phyloP scores from a whole-genome alignment of 345 rosid genomes.

The Melaleuca quinquenervia region DNA sequence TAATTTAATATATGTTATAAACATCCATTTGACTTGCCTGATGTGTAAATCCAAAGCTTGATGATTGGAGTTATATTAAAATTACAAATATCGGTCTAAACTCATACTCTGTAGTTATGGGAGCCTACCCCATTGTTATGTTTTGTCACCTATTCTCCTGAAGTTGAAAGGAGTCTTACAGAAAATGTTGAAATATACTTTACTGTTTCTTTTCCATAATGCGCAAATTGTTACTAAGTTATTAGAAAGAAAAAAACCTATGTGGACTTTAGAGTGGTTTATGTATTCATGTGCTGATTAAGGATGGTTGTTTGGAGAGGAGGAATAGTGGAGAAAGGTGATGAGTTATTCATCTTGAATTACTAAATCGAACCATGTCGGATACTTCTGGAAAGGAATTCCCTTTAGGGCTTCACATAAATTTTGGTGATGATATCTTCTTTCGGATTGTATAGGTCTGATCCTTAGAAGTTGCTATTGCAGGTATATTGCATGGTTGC shows the following conservation, averaged over 20 bases:
- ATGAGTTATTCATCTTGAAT: neutral
- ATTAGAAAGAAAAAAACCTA: neutral
- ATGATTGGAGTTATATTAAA: neutral
- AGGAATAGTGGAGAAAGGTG: neutral
- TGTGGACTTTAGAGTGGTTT: neutral
- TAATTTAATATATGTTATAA: neutral
- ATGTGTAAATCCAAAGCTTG: neutral
- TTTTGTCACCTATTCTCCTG: neutral
- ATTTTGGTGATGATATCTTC: neutral
- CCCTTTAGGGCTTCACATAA: neutral
- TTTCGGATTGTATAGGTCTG: constrained; percentile 5
- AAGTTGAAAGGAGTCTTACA: neutral
- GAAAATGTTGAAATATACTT: neutral
- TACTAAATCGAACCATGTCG: neutral
- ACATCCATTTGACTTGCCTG: neutral
- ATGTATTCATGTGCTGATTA: neutral
- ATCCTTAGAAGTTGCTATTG: constrained; percentile 12
- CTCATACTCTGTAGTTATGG: neutral
- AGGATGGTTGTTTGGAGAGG: neutral
- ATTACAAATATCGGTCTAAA: neutral
- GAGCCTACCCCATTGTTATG: neutral
- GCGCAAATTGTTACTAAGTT: neutral
- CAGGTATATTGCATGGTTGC: constrained; percentile 99
- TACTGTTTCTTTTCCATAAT: neutral
- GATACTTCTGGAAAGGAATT: neutral